phyloP scores from a whole-genome alignment of 2,329 filamentous ascomycete genomes.

The Aspergillus sp. region DNA sequence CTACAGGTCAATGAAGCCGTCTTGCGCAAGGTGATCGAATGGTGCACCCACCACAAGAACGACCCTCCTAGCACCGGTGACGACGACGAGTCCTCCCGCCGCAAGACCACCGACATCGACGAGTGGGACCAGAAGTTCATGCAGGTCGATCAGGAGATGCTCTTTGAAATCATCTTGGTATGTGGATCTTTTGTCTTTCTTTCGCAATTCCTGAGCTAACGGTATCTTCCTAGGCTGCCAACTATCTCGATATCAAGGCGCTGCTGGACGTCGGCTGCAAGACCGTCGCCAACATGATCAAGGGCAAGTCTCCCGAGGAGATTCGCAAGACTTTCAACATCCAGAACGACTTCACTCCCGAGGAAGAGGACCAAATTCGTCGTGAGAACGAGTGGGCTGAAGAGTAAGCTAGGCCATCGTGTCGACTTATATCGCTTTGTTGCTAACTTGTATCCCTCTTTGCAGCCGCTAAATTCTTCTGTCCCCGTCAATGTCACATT shows the following conservation, averaged over 20 bases:
- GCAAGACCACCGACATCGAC: slow-evolving; percentile 98
- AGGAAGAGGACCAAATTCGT: slow-evolving; percentile 97
- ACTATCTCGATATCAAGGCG: slow-evolving; percentile 98
- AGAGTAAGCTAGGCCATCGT: slow-evolving; percentile 46
- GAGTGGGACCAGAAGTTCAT: slow-evolving; percentile 99
- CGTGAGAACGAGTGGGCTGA: slow-evolving; percentile 89
- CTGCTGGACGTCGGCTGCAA: slow-evolving; percentile 98
- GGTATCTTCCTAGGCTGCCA: slow-evolving; percentile 60
- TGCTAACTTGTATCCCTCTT: slow-evolving; percentile 6
- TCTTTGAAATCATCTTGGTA: slow-evolving; percentile 97
- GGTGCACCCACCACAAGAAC: slow-evolving; percentile 90
- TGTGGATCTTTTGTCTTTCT: slow-evolving; percentile 27
- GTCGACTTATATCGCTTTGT: neutral
- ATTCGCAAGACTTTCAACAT: slow-evolving; percentile 99
- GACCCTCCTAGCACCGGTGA: slow-evolving; percentile 76
- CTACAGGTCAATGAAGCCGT: slow-evolving; percentile 80
- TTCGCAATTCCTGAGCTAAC: slow-evolving; percentile 3
- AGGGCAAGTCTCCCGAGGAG: slow-evolving; percentile 98
- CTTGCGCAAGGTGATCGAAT: slow-evolving; percentile 92
- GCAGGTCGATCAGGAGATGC: slow-evolving; percentile 99
- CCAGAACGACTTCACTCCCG: slow-evolving; percentile 96
- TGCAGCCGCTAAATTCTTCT: slow-evolving; percentile 42
- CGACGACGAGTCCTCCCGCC: slow-evolving; percentile 75
- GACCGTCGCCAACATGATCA: slow-evolving; percentile 99
- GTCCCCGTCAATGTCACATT: no score